phyloP scores from a whole-genome alignment of 345 rosid species.

The Streptanthus diversifolius region DNA sequence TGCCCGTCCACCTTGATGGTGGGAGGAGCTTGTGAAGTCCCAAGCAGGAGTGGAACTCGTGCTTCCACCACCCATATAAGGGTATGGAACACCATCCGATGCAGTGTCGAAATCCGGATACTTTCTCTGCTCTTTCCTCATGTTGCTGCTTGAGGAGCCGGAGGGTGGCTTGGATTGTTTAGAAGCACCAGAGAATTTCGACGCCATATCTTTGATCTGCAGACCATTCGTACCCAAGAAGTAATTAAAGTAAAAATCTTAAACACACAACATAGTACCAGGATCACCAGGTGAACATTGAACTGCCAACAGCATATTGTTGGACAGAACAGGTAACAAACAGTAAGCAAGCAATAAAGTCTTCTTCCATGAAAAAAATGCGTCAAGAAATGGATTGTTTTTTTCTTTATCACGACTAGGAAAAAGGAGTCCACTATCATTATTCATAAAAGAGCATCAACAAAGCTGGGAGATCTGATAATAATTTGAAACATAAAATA shows the following conservation, averaged over 20 bases:
- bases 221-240: constrained; percentile 16
- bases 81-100: constrained; percentile 76
- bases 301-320: neutral
- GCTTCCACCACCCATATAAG: constrained; percentile 42
- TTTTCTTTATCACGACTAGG: constrained; percentile 17
- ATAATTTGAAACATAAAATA: constrained; percentile 32
- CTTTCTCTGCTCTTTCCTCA: constrained; percentile 56
- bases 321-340: constrained; percentile 20
- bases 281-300: constrained; percentile 9
- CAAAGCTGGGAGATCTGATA: constrained; percentile 29
- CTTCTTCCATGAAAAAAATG: constrained; percentile 14
- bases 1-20: constrained; percentile 40
- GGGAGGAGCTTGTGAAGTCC: constrained; percentile 62
- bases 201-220: constrained; percentile 95
- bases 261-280: constrained; percentile 11
- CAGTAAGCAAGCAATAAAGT: constrained; percentile 16
- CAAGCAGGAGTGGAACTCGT: constrained; percentile 89
- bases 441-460: constrained; percentile 30
- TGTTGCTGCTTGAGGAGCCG: constrained; percentile 57
- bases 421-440: constrained; percentile 32
- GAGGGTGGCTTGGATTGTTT: constrained; percentile 75
- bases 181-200: constrained; percentile 71
- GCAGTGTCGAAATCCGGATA: constrained; percentile 75
- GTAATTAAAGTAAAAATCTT: neutral
- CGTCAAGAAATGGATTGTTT: constrained; percentile 17